phyloP scores from a whole-genome alignment of 352 stramenopile genomes.

The Hyphochytrium catenoides region DNA sequence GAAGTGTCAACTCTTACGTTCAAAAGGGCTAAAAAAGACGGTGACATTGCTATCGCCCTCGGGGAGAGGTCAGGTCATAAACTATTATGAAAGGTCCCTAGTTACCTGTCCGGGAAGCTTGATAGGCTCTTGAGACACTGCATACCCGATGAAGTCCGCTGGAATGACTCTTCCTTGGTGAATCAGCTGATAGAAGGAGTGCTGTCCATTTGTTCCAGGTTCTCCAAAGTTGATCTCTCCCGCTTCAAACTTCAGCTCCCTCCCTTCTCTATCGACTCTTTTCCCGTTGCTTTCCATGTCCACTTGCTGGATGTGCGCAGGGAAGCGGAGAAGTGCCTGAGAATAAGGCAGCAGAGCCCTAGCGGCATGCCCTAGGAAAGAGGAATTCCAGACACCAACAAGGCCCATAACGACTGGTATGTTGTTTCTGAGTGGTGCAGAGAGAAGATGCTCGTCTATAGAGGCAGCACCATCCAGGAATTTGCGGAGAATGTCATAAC shows the following conservation, averaged over 20 bases:
- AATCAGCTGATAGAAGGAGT: conserved; percentile 98
- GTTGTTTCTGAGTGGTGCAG: conserved; percentile 73
- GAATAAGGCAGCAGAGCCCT: conserved; percentile 74
- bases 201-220: conserved; percentile 90
- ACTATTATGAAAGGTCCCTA: conserved; percentile 4
- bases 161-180: conserved; percentile 92
- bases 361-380: conserved; percentile 82
- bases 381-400: conserved; percentile 93
- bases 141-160: conserved; percentile 96
- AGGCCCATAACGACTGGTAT: conserved; percentile 90
- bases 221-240: conserved; percentile 95
- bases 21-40: too few species aligned
- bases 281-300: conserved; percentile 99
- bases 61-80: too few species aligned
- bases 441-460: conserved; percentile 92
- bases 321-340: conserved; percentile 80
- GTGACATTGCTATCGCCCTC: too few species aligned
- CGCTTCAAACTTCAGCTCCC: conserved; percentile 69
- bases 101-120: conserved; percentile 17
- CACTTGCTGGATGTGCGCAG: conserved; percentile 92
- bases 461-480: conserved; percentile 88
- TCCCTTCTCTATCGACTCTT: conserved; percentile 78
- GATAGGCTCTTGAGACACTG: conserved; percentile 73
- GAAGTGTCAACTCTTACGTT: too few species aligned
- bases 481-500: conserved; percentile 60